Percentiles rank a stretch among this genome's conserved stretches.
phyloP scores from a whole-genome alignment of 352 stramenopile species.

The Globisporangium ultimum region DNA sequence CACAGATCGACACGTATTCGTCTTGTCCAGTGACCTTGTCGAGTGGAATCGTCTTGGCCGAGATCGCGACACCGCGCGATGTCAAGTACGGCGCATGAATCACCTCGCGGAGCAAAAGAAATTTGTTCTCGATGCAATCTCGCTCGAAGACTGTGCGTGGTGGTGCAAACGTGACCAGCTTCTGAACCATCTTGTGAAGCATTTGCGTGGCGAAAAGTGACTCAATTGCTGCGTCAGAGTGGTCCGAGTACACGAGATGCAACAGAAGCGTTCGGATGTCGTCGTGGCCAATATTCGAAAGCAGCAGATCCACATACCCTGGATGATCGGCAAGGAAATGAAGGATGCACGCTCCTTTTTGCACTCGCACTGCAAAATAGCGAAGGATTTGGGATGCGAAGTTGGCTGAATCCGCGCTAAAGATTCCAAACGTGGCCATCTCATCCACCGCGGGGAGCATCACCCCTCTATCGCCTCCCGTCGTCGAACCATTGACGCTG shows the following conservation, averaged over 20 bases:
- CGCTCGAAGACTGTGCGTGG: constrained; percentile 71
- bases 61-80: constrained; percentile 75
- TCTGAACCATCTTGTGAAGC: constrained; percentile 75
- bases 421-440: constrained; percentile 56
- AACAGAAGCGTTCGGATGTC: constrained; percentile 75
- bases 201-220: constrained; percentile 68
- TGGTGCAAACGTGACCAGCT: constrained; percentile 67
- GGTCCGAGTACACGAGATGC: constrained; percentile 82
- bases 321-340: constrained; percentile 59
- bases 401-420: constrained; percentile 73
- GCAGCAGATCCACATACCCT: constrained; percentile 60
- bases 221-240: constrained; percentile 71
- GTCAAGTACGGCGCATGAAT: constrained; percentile 84
- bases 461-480: constrained; percentile 20
- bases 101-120: constrained; percentile 74
- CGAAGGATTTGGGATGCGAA: constrained; percentile 78
- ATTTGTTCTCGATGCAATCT: constrained; percentile 80
- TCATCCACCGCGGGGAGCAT: constrained; percentile 39
- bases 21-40: constrained; percentile 85
- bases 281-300: constrained; percentile 80
- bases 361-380: constrained; percentile 75
- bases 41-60: constrained; percentile 80
- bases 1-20: constrained; percentile 86
- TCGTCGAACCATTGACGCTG: constrained; percentile 22
- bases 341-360: constrained; percentile 78